Base-by-base conservation (phyloP, 164 flowering plant species). In the Taxillus chinensis region DNA sequence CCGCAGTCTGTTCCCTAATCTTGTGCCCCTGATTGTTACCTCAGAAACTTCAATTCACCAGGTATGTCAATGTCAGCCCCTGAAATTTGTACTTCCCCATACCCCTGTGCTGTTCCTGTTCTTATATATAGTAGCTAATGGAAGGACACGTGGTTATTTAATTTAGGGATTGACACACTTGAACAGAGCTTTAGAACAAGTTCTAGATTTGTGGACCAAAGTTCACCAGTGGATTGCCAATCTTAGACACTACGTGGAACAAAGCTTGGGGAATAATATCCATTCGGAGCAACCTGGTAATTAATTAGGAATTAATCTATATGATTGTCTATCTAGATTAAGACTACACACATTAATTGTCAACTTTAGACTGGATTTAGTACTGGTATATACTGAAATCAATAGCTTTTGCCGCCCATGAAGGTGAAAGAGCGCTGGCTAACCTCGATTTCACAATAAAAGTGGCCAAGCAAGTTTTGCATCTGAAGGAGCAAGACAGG, bases 121-220 rank as follows among this genome's bases (percentile, higher is more conserved):
- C 0, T 27, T 27, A 27, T 27, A 27, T 27, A 27, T 27, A 27
- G 27, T 27, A 2, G 27, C 27, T 27, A 27, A 27, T 27, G 27
- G 1, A 27, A 27, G 27, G 27, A 27, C 27, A 27, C 27, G 2
- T 27, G 27, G 27, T 27, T 27, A 27, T 27, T 27, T n/a, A n/a
- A n/a, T n/a, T 27, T 27, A 64, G 67, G 67, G 61, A 45, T 45
- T 56, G 45, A 7, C 37, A 41, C 40, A 57, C 27, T 55, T 64
- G 3, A 27, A 57, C 45, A 7, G 39, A 37, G 67, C 61, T 16
- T 7, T 64, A 17, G 57, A 38, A 14, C 48, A 53, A 37, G 39
- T 64, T n/a, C 45, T 17, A 38, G 45, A 48, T n/a, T 48, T 41
- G 9, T 64, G 67, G 67, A 48, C 67, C 50, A 64, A 48, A 40